Evolutionary conservation across 306 rosid genomes (phyloP).

Genomic region (Prunus mume): DNA sequence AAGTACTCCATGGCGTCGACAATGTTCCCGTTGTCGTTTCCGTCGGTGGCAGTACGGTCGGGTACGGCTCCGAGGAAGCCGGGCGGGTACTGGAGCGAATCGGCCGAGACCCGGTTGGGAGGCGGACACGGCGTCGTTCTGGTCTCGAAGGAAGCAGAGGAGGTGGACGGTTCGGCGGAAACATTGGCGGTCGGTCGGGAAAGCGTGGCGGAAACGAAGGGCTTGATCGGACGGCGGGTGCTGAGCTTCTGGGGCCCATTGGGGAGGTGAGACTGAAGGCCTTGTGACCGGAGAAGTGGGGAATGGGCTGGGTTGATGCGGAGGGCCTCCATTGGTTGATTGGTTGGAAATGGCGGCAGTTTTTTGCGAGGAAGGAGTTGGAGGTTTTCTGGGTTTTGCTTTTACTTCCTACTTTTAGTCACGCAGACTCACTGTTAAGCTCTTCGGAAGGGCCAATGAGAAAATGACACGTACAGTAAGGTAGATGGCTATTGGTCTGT

Average conservation of each 20-base stretch:
- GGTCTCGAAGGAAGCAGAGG: constrained; percentile 19
- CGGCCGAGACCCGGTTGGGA: constrained; percentile 34
- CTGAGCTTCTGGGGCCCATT: background rate
- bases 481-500: background rate
- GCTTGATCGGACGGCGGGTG: constrained; percentile 4
- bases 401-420: background rate
- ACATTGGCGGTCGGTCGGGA: constrained; percentile 38
- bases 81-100: constrained; percentile 60
- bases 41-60: constrained; percentile 27
- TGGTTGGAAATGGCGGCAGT: background rate
- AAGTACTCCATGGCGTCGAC: constrained; percentile 59
- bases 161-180: constrained; percentile 19
- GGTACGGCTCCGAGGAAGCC: constrained; percentile 85
- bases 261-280: background rate
- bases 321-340: constrained; percentile 50
- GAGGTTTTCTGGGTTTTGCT: background rate
- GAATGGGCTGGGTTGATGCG: constrained; percentile 32
- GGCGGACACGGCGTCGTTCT: constrained; percentile 17
- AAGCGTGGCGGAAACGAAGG: constrained; percentile 41
- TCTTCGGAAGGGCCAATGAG: background rate
- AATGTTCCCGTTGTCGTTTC: constrained; percentile 7
- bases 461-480: background rate
- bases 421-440: background rate
- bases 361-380: background rate
- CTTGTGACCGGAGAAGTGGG: constrained; percentile 21